Conservation (phyloP, 805 yeast genomes). For the Candida ortonii region DNA sequence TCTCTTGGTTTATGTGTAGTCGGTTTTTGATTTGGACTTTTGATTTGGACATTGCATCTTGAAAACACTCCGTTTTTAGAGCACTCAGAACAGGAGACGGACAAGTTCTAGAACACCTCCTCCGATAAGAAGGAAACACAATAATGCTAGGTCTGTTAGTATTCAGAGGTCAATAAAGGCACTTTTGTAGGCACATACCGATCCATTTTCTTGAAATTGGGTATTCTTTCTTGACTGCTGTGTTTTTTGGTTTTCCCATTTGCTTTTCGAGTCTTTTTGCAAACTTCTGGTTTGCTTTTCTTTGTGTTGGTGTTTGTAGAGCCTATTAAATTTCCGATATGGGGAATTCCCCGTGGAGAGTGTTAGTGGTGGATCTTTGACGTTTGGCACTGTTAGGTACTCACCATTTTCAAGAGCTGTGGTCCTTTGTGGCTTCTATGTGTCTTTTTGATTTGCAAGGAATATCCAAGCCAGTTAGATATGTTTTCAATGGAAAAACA, state of each 20-base stretch:
- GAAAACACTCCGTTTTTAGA: too few species aligned
- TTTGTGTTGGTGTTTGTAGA: conserved; percentile 81
- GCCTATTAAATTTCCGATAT: too few species aligned
- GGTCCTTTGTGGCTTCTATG: too few species aligned
- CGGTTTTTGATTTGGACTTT: too few species aligned
- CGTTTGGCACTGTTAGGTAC: too few species aligned
- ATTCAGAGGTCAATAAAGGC: background rate
- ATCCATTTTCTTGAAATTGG: conserved; percentile 70
- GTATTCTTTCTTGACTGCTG: conserved; percentile 36
- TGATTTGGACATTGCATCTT: too few species aligned
- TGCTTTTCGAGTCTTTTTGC: conserved; percentile 69
- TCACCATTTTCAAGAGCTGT: too few species aligned
- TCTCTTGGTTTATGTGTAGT: too few species aligned
- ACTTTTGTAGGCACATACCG: conserved; percentile 35
- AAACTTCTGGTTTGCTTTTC: conserved; percentile 81
- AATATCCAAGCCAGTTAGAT: too few species aligned
- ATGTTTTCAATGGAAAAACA: too few species aligned
- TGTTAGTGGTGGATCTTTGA: background rate
- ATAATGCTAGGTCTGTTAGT: conserved; percentile 26
- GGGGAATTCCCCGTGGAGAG: too few species aligned
- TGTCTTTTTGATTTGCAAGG: too few species aligned
- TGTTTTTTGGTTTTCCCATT: conserved; percentile 67
- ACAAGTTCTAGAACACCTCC: conserved; percentile 77
- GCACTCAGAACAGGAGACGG: conserved; percentile 49
- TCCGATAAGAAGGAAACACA: conserved; percentile 68